phyloP scores from a whole-genome alignment of 192 early-diverging fungal genomes.

The Entomortierella chlamydospora region DNA sequence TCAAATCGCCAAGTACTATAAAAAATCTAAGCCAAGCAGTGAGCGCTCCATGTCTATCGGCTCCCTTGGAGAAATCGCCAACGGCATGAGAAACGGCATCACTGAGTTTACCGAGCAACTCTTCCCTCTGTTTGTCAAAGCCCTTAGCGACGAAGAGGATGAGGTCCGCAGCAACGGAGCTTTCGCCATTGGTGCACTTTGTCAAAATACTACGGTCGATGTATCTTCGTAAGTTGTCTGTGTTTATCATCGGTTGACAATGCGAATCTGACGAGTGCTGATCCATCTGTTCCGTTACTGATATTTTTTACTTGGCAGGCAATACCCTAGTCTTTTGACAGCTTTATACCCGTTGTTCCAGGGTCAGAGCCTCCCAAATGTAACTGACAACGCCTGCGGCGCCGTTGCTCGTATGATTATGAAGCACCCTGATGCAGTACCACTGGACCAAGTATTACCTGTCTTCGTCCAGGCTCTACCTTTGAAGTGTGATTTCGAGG shows the following conservation, averaged over 20 bases:
- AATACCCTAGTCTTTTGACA: conserved; percentile 72
- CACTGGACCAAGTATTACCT: conserved; percentile 76
- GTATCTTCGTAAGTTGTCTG: conserved; percentile 62
- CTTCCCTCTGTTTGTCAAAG: conserved; percentile 77
- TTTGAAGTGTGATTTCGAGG: conserved; percentile 79
- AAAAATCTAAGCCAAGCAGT: conserved; percentile 65
- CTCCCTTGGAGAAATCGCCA: conserved; percentile 83
- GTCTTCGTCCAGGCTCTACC: conserved; percentile 76
- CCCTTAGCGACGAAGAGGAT: conserved; percentile 78
- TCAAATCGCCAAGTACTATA: conserved; percentile 83
- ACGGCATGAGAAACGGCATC: conserved; percentile 69
- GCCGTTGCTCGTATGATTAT: conserved; percentile 83
- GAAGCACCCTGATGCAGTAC: conserved; percentile 74
- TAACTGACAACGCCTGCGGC: conserved; percentile 83
- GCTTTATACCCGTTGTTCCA: conserved; percentile 75
- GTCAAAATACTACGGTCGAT: conserved; percentile 73
- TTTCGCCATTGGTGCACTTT: conserved; percentile 81
- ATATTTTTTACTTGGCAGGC: conserved; percentile 30
- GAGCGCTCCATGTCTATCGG: conserved; percentile 95
- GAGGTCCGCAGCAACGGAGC: conserved; percentile 92
- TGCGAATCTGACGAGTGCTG: too few relatives aligned
- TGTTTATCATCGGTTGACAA: too few relatives aligned
- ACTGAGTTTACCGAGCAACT: conserved; percentile 72
- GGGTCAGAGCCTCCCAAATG: conserved; percentile 60
- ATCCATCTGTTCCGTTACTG: neutral